phyloP scores from a whole-genome alignment of 2,329 filamentous ascomycete species.

The Penicillium sp. region DNA sequence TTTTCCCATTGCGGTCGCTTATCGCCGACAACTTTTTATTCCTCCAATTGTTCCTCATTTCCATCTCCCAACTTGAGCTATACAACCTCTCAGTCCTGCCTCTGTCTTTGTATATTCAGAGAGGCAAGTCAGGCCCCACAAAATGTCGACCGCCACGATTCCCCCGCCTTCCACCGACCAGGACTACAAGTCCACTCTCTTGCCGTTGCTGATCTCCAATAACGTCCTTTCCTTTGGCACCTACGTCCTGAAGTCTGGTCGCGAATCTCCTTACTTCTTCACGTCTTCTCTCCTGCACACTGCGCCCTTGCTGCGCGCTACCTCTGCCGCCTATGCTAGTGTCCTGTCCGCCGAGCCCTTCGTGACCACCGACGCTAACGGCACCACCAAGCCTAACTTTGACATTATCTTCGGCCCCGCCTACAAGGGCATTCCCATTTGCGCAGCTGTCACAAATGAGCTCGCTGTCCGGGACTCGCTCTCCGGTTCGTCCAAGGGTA shows the following conservation, averaged over 20 bases:
- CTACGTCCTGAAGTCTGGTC: constrained; percentile 82
- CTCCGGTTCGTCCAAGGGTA: constrained; percentile 40
- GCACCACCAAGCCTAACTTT: constrained; percentile 50
- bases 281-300: constrained; percentile 90
- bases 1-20: constrained; percentile 19
- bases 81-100: background rate
- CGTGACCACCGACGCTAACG: constrained; percentile 33
- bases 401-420: constrained; percentile 91
- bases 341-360: constrained; percentile 50
- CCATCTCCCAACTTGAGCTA: background rate
- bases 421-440: constrained; percentile 96
- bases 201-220: constrained; percentile 38
- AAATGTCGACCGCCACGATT: constrained; percentile 25
- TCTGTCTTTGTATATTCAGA: background rate
- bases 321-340: constrained; percentile 74
- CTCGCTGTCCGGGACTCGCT: constrained; percentile 62
- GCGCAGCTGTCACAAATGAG: constrained; percentile 69
- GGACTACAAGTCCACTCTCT: constrained; percentile 38
- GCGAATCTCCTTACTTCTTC: constrained; percentile 92
- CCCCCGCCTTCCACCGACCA: constrained; percentile 25
- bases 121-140: constrained; percentile 1
- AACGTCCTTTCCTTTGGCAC: constrained; percentile 42
- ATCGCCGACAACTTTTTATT: constrained; percentile 6
- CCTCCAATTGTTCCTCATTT: constrained; percentile 2
- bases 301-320: constrained; percentile 68